Base-by-base conservation (phyloP, 345 rosid genomes). In the Corymbia maculata region DNA sequence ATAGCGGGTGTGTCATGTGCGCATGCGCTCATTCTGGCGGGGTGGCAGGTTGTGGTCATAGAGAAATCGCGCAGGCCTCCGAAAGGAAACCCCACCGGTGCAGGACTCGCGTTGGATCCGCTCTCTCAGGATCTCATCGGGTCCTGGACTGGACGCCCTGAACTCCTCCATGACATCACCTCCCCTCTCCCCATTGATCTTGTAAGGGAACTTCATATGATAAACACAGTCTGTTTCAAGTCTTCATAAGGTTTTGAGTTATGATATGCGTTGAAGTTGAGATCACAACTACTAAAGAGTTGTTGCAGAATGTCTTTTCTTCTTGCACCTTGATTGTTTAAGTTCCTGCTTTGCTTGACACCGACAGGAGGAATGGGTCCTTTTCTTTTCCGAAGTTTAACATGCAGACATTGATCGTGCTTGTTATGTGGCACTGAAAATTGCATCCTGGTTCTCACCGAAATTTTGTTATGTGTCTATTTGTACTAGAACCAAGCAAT, bases 41-140 rank as follows among this genome's bases (percentile, higher is more conserved):
- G 97, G 26, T 96, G 96, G 96, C 92, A 97, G 36, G 95, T 96
- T 28, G 36, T 92, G 17, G 93, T 95, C 4, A 88, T 96, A 22
- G 98, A 97, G 94, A 96, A 96, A 87, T 90, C 95, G 0, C 5
- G 68, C 32, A 86, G 91, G 68, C 95, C 97, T 24, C 96, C 97
- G 1, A 93, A 90, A n/a, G 94, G 95, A 32, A 95, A 95, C 88
- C 94, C 96, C 15, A 95, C 96, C 10, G 96, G 99, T n/a, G 98
- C 98, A 6, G 99, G 98, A 0, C 92, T 96, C 21, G 96, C 12
- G 21, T 94, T 95, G 79, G 98, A 96, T 87, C 90, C 89, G 50
- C 93, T 88, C 30, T 30, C 96, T 88, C 93, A 82, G 9, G 86
- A 85, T 15, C 89, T 97, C 90, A 93, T 95, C 88, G 87, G 86